Conservation (phyloP, 2,329 filamentous ascomycete genomes). For the Xylariaceae sp. region DNA sequence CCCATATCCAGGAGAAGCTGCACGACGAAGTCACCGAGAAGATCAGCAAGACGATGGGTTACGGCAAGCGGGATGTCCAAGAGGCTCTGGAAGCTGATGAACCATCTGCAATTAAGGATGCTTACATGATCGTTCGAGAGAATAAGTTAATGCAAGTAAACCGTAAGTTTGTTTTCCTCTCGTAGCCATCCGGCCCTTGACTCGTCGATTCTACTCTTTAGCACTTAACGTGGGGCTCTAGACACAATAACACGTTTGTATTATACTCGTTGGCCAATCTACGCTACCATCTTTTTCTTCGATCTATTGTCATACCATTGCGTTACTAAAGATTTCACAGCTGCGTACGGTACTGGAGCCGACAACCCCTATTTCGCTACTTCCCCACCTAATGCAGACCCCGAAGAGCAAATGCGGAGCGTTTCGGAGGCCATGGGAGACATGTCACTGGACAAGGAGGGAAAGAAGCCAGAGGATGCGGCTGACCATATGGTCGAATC, state of each 20-base stretch:
- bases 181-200: background rate
- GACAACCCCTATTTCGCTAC: conserved; percentile 52
- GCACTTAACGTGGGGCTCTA: background rate
- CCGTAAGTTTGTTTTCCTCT: conserved; percentile 64
- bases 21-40: conserved; percentile 94
- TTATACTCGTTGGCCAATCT: background rate
- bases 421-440: conserved; percentile 59
- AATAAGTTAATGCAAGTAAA: conserved; percentile 97
- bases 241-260: conserved; percentile 8
- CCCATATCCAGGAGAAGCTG: conserved; percentile 83
- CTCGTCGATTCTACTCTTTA: conserved; percentile 5
- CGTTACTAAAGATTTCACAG: conserved; percentile 42
- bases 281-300: background rate
- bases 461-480: conserved; percentile 19
- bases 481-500: conserved; percentile 37
- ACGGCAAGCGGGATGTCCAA: conserved; percentile 91
- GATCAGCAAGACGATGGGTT: conserved; percentile 97
- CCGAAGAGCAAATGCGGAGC: conserved; percentile 60
- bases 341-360: conserved; percentile 51
- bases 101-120: conserved; percentile 97
- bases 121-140: conserved; percentile 96
- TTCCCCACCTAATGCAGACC: conserved; percentile 54
- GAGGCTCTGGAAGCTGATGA: conserved; percentile 91
- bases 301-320: background rate
- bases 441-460: conserved; percentile 23